A percentile compares a stretch with the other conserved stretches of the same genome.
Conservation (phyloP, 2,329 filamentous ascomycete genomes). For the Thelonectria blattea region DNA sequence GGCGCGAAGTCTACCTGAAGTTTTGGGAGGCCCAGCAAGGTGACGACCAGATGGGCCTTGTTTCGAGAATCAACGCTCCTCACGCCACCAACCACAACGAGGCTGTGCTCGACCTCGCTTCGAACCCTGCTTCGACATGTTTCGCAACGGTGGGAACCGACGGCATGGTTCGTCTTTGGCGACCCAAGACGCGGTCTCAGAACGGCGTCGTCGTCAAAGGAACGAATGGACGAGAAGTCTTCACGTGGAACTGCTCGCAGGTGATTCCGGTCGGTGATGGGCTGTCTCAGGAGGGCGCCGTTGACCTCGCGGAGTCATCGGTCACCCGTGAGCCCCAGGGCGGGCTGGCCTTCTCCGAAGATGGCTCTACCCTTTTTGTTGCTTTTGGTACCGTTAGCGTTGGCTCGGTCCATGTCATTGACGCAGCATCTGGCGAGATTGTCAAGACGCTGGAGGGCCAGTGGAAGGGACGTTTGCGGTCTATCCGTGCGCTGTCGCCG, state of each 20-base stretch:
- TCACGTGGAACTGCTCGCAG: constrained; percentile 76
- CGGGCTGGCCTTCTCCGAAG: constrained; percentile 78
- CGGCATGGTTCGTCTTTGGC: constrained; percentile 79
- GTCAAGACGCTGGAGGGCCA: constrained; percentile 71
- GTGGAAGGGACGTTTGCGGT: constrained; percentile 68
- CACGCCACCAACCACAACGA: constrained; percentile 66
- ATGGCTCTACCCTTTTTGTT: constrained; percentile 82
- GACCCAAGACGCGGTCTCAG: constrained; percentile 70
- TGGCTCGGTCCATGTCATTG: constrained; percentile 76
- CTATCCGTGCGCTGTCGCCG: constrained; percentile 73
- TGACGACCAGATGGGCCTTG: constrained; percentile 70
- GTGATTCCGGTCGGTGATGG: constrained; percentile 60
- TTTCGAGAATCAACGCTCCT: constrained; percentile 83
- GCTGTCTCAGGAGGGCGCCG: constrained; percentile 50
- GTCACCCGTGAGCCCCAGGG: constrained; percentile 56
- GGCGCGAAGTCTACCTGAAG: constrained; percentile 81
- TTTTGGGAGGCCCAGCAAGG: constrained; percentile 78
- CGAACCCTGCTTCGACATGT: constrained; percentile 70
- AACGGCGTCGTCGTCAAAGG: constrained; percentile 71
- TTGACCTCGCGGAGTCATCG: constrained; percentile 37
- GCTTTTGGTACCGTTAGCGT: constrained; percentile 61
- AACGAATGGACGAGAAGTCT: constrained; percentile 61
- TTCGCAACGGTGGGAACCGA: constrained; percentile 90
- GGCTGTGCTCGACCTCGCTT: constrained; percentile 73
- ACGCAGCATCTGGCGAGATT: constrained; percentile 71